phyloP scores from a whole-genome alignment of 148 eudicot species.

The Heliamphora exappendiculata region DNA sequence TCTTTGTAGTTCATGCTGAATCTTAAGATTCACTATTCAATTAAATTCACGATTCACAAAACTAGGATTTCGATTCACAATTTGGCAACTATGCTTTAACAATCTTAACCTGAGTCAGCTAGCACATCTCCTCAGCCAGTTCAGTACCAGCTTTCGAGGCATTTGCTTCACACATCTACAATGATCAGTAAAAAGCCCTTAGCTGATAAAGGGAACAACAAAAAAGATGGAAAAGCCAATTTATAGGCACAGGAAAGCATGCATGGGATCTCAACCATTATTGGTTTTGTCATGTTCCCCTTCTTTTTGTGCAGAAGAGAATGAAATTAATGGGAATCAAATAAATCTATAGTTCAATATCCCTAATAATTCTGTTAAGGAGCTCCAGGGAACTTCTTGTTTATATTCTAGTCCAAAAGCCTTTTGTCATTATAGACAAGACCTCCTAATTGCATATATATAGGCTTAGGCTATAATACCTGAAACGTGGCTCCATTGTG shows the following conservation, averaged over 20 bases:
- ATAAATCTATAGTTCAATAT: background rate
- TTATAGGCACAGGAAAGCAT: background rate
- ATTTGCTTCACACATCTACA: background rate
- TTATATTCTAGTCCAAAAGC: background rate
- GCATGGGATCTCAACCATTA: background rate
- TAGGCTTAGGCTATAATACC: constrained; percentile 32
- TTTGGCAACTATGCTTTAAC: too few relatives aligned
- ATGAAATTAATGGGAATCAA: background rate
- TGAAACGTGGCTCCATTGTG: constrained; percentile 99
- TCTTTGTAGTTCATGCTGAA: too few relatives aligned
- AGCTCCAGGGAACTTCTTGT: background rate
- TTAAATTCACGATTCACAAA: too few relatives aligned
- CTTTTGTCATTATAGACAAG: constrained; percentile 7
- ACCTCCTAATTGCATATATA: background rate
- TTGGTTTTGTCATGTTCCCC: background rate
- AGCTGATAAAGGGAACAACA: background rate
- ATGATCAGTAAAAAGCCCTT: background rate
- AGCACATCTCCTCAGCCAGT: too few relatives aligned
- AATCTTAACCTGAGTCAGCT: too few relatives aligned
- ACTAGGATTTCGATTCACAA: too few relatives aligned
- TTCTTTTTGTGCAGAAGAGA: background rate
- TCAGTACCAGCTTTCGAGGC: background rate
- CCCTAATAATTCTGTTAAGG: background rate
- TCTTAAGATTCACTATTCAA: too few relatives aligned
- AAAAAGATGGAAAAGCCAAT: background rate